phyloP scores from a whole-genome alignment of 306 rosid species.

The Prunus mira region DNA sequence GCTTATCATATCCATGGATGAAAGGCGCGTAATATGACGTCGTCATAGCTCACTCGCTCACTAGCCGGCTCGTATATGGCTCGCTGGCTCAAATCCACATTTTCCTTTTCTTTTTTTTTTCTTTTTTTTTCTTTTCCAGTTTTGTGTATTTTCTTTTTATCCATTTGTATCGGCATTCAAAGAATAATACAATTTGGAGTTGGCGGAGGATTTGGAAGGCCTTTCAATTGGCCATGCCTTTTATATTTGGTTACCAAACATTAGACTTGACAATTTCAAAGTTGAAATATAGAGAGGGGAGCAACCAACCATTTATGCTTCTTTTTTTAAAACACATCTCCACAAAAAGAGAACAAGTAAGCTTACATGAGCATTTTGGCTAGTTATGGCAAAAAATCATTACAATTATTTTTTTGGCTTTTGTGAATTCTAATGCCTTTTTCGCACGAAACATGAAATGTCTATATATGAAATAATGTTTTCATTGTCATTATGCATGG shows the following conservation, averaged over 20 bases:
- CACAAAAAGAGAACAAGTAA: too few relatives aligned
- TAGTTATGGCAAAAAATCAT: too few relatives aligned
- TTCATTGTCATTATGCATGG: too few relatives aligned
- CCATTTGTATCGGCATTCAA: not conserved
- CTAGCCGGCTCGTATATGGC: not conserved
- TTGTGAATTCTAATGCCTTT: too few relatives aligned
- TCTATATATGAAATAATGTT: too few relatives aligned
- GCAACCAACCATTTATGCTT: not conserved
- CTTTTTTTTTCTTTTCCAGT: not conserved
- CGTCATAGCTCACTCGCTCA: not conserved
- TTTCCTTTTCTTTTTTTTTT: not conserved
- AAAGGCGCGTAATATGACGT: not conserved
- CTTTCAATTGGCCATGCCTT: not conserved
- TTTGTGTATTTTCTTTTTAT: not conserved
- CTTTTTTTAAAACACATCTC: too few relatives aligned
- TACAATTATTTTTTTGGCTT: too few relatives aligned
- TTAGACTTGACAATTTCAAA: not conserved
- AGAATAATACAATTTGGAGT: not conserved
- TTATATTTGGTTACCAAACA: slow-evolving; percentile 5
- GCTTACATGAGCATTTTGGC: too few relatives aligned
- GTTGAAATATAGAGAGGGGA: not conserved
- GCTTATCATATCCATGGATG: not conserved
- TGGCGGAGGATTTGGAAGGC: not conserved
- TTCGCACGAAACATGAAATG: too few relatives aligned
- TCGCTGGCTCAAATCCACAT: not conserved